phyloP scores from a whole-genome alignment of 768 basidiomycete species.

The Vishniacozyma victoriae region DNA sequence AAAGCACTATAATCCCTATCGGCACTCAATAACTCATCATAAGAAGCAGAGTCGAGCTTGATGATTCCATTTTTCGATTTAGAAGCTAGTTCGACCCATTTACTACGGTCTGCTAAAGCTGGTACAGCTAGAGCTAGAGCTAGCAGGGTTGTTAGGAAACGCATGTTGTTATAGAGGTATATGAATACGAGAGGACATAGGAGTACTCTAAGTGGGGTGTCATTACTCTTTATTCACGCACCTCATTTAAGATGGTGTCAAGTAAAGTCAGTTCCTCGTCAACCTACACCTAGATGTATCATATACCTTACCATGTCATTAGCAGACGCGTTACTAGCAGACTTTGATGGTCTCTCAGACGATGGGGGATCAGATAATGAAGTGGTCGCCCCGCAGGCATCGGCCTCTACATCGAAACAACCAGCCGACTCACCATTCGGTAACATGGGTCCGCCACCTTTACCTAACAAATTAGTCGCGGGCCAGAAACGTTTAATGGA shows the following conservation, averaged over 20 bases:
- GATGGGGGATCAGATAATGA: slow-evolving; percentile 18
- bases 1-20: slow-evolving; percentile 82
- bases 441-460: slow-evolving; percentile 42
- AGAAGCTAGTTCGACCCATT: slow-evolving; percentile 64
- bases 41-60: slow-evolving; percentile 66
- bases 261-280: too few relatives aligned
- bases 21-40: slow-evolving; percentile 64
- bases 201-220: neutral
- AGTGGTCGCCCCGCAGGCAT: slow-evolving; percentile 2
- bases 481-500: slow-evolving; percentile 13
- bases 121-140: slow-evolving; percentile 6
- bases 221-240: too few relatives aligned
- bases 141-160: neutral
- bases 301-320: slow-evolving; percentile 50
- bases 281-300: neutral
- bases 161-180: neutral
- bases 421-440: slow-evolving; percentile 18
- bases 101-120: slow-evolving; percentile 44
- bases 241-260: too few relatives aligned
- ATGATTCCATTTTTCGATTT: slow-evolving; percentile 68
- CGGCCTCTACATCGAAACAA: neutral
- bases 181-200: neutral
- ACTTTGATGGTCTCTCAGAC: slow-evolving; percentile 76
- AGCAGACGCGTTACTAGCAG: slow-evolving; percentile 86
- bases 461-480: slow-evolving; percentile 19